Evolutionary conservation across 257 asterid genomes (phyloP), one percentile per base, ranked within the genome.

Genomic region (Orobanche coerulescens): DNA sequence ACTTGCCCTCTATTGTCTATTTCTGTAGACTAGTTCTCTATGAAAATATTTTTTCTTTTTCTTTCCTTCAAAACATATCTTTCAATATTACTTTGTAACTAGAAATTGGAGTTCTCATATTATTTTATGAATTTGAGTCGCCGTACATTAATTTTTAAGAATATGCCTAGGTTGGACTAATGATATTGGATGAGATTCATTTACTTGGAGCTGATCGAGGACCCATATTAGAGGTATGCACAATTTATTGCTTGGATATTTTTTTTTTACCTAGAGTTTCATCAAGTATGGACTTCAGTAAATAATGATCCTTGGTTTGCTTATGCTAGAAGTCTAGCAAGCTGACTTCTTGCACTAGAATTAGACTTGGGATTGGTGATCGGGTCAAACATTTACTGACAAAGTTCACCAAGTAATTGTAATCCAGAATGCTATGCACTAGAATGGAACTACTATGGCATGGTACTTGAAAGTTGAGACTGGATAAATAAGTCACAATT

Each of bases 141-240:
- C 28, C 37, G 64, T 39, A 19, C 26, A 57, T 49, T 66, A 50
- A 39, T 20, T 20, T 49, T 44, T 46, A 13, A 31, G 43, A 40
- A 44, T 58, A n/a, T 70, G 46, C 67, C 56, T 70, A 92, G 98
- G 98, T 92, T 74, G 98, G 98, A 65, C 85, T 92, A 36, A 80
- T 92, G 91, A 86, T 92, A 54, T 80, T 92, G 84, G 98, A 92
- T 31, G 98, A 92, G 84, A 92, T 92, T 77, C 98, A 92, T 78
- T 78, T 92, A 70, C 95, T 92, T 71, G 98, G 98, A 60, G 98
- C 98, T 72, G 97, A 92, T 71, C 96, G 98, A 62, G 98, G 98
- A 77, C 98, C 98, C 71, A 88, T 92, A 70, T 80, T 92, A 72
- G 98, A 92, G 95, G 98, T 92, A 78, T 46, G 65, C 58, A 65